These are phyloP conservation scores for Platanthera guangdongensis DNA, from an alignment of 106 monocot genomes.

Conservation along the genomic window DNA sequence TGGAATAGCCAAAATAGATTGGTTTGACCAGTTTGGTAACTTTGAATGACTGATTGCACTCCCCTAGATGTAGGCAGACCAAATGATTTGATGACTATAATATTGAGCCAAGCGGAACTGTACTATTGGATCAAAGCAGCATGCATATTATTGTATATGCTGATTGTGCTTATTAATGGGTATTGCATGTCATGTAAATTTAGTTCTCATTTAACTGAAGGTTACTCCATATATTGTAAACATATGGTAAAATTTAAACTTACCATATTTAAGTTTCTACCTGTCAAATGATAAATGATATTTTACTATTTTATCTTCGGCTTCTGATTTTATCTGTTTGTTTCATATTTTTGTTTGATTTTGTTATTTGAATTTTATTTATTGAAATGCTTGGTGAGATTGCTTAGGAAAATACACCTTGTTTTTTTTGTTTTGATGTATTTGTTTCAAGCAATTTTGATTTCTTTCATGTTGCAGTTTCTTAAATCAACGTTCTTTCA, in stretches of 20 bases:
- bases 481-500: slow-evolving; percentile 18
- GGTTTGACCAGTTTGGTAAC: neutral
- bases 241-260: neutral
- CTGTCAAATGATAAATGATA: neutral
- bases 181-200: neutral
- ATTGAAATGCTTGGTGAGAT: neutral
- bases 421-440: neutral
- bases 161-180: neutral
- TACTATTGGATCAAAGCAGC: neutral
- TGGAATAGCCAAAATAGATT: neutral
- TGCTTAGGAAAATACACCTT: neutral
- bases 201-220: neutral
- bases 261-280: neutral
- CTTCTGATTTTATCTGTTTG: neutral
- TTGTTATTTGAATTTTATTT: neutral
- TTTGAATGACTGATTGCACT: neutral
- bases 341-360: neutral
- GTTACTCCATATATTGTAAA: neutral
- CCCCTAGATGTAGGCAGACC: neutral
- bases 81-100: neutral
- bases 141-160: neutral
- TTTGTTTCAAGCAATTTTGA: neutral
- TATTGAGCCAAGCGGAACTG: neutral
- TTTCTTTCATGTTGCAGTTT: neutral
- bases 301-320: neutral